Evolutionary conservation across 1,284 basidiomycete genomes (phyloP), one percentile per base, ranked within the genome.

Genomic region (Ceratobasidium sp.): DNA sequence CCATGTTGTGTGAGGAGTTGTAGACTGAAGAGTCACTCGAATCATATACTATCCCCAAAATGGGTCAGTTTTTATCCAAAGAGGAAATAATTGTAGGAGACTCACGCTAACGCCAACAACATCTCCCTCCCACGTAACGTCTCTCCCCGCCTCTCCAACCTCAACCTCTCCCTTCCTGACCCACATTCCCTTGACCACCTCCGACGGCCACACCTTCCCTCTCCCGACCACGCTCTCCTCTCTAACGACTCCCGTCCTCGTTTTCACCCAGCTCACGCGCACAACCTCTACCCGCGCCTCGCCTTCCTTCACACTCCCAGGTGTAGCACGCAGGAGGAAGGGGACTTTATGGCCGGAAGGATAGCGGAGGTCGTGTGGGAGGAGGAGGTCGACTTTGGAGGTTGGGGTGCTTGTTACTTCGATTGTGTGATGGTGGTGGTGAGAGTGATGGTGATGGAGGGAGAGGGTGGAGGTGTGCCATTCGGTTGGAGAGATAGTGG

Each of bases 11-110:
- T n/a, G n/a, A n/a, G n/a, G n/a, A n/a, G n/a, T n/a, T n/a, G n/a
- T n/a, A n/a, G n/a, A n/a, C n/a, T n/a, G n/a, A n/a, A n/a, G n/a
- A n/a, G n/a, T n/a, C n/a, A n/a, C n/a, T n/a, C 47, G 49, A 43
- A 66, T 66, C 32, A 52, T 49, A 35, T 66, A 54, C 63, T 66
- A 41, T 7, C n/a, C n/a, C n/a, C n/a, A n/a, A n/a, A n/a, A n/a
- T n/a, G n/a, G n/a, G n/a, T n/a, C n/a, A n/a, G n/a, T n/a, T n/a
- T n/a, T 46, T 16, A 11, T 30, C 28, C n/a, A 28, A 35, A 47
- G 18, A 23, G 18, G 55, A 5, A 30, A 6, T 30, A 18, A n/a
- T 23, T 16, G 6, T 38, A 18, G n/a, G n/a, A 13, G 3, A 69
- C 64, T 69, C 50, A 69, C 64, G 18, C 30, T 28, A 43, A 69